Base-by-base conservation (phyloP, 352 stramenopile genomes). In the Phytophthora idaei region DNA sequence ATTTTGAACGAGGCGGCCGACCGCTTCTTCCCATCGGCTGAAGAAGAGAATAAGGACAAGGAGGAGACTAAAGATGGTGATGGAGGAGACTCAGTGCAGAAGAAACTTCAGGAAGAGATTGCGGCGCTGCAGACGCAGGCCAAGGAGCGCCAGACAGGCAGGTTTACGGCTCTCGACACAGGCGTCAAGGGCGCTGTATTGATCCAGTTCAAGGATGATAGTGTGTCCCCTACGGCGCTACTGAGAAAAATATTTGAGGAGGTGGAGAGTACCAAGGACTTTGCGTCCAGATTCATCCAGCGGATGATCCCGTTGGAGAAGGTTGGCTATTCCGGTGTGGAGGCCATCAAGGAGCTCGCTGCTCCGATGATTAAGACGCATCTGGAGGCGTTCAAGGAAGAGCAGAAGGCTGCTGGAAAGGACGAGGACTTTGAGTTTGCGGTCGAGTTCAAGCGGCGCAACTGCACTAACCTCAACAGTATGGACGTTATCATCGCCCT, bases 361-460 rank as follows among this genome's bases (percentile, higher is more conserved):
- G 68, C 69, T 44, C 83, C 81, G 1, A 80, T 92, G 74, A 82
- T 94, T 21, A 61, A 81, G 41, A 39, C 61, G n/a, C 74, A 84
- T 25, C 27, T 87, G 3, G 65, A 81, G n/a, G 62, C 63, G 32
- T 73, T 73, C 28, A 48, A 59, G 28, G 51, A 72, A 50, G 70
- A 76, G 50, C 57, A 77, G 29, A 61, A 73, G 21, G 61, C 29
- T 27, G 57, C 65, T 17, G 56, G 50, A 1, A 70, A 51, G 39
- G 59, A 79, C 7, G 62, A 74, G 4, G 69, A 58, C 8, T 55
- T 85, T 10, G 60, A 83, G 61, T 80, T 75, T 50, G 73, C 81
- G 2, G 83, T 94, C 12, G 85, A 94, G 57, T 84, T 94, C 53
- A 92, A 92, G 72, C 81, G 85, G 29, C 83, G 85, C 25, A 94